phyloP scores from a whole-genome alignment of 1,284 basidiomycete species.

The Moesziomyces sp. region DNA sequence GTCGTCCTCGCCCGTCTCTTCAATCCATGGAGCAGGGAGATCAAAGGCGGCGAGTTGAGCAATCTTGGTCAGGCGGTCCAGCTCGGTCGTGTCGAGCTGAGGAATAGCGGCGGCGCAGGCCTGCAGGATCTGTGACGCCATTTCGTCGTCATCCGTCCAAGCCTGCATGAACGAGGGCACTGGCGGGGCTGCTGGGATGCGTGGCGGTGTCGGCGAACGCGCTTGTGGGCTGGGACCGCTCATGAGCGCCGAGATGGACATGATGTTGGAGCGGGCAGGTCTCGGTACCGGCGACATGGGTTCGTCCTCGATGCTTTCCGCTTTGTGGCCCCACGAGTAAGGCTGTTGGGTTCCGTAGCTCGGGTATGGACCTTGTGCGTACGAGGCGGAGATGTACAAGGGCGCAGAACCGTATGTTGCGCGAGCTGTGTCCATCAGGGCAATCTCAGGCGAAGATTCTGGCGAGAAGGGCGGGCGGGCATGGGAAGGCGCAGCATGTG shows the following conservation, averaged over 20 bases:
- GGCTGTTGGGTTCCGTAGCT: constrained; percentile 1
- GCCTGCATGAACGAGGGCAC: constrained; percentile 16
- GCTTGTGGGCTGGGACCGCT: constrained; percentile 27
- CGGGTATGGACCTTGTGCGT: constrained; percentile 3
- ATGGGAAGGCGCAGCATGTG: constrained; percentile 2
- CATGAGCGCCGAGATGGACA: constrained; percentile 51
- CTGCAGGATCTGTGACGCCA: constrained; percentile 33
- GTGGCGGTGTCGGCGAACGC: constrained; percentile 19
- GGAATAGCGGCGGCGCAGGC: constrained; percentile 19
- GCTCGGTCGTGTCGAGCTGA: constrained; percentile 39
- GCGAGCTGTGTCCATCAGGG: constrained; percentile 26
- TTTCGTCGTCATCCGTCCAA: constrained; percentile 44
- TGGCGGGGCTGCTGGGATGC: constrained; percentile 9
- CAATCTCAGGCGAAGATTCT: constrained; percentile 42
- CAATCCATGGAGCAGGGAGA: not conserved
- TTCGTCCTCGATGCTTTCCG: constrained; percentile 18
- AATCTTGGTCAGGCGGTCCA: constrained; percentile 41
- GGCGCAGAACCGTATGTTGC: constrained; percentile 3
- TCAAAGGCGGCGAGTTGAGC: constrained; percentile 41
- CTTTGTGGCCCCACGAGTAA: constrained; percentile 6
- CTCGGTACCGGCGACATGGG: constrained; percentile 31
- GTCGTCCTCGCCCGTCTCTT: not conserved
- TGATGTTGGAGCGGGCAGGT: constrained; percentile 41
- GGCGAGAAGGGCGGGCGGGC: constrained; percentile 21
- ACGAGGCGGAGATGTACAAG: not conserved